These are phyloP conservation scores for Vigna unguiculata DNA, from an alignment of 306 rosid species.

Conservation along the genomic window DNA sequence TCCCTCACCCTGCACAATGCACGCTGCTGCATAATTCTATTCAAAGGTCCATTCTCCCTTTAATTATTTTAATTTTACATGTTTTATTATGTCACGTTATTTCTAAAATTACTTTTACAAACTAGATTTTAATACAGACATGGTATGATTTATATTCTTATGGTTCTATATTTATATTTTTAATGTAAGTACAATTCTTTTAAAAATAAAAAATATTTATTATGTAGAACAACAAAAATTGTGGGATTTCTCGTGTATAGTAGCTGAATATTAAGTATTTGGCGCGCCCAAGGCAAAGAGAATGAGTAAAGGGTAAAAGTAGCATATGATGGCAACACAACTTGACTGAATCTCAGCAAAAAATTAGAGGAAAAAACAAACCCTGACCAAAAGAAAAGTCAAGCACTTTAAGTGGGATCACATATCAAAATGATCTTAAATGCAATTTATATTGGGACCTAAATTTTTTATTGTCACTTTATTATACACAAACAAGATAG, in stretches of 20 bases:
- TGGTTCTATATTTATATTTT: no score
- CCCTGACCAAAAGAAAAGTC: constrained; percentile 35
- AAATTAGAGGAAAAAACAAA: constrained; percentile 23
- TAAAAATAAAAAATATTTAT: neutral
- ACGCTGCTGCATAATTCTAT: neutral
- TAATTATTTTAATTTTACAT: no score
- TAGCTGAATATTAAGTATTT: constrained; percentile 8
- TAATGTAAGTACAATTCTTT: no score
- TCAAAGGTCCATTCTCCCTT: no score
- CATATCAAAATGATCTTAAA: neutral
- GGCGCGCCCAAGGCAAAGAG: neutral
- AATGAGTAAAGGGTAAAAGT: constrained; percentile 3
- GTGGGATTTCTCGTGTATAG: neutral
- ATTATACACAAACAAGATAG: no score
- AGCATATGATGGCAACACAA: neutral
- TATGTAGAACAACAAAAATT: neutral
- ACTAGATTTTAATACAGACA: no score
- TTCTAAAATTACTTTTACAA: no score
- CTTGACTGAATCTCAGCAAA: neutral
- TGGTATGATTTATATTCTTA: no score
- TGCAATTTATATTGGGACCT: neutral
- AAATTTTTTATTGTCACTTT: neutral
- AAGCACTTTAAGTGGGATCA: constrained; percentile 16
- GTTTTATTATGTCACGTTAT: no score
- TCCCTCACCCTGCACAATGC: constrained; percentile 6